A percentile compares a stretch with the other conserved stretches of the same genome.
phyloP scores from a whole-genome alignment of 345 rosid species.

The Gossypium thurberi region DNA sequence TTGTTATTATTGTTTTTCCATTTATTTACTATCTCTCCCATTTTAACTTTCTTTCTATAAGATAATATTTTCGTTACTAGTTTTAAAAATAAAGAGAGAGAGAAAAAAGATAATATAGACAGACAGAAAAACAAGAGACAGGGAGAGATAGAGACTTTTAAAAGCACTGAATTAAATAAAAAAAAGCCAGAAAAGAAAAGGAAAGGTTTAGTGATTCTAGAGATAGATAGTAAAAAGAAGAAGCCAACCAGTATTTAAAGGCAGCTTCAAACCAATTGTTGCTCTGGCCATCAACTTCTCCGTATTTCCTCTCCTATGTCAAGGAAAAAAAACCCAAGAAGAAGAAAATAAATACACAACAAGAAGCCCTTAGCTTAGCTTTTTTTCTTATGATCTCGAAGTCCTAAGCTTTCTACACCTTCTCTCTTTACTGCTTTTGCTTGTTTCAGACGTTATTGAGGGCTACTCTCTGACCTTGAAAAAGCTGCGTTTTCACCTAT shows the following conservation, averaged over 20 bases:
- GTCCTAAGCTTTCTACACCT: not conserved
- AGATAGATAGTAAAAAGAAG: slow-evolving; percentile 1
- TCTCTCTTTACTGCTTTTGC: slow-evolving; percentile 9
- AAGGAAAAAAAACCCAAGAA: not conserved
- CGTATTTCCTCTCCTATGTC: not conserved
- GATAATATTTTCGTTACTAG: slow-evolving; percentile 3
- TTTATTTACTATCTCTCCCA: not conserved
- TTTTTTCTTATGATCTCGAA: slow-evolving; percentile 5
- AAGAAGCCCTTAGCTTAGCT: not conserved
- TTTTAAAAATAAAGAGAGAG: not conserved
- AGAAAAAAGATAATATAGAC: not conserved
- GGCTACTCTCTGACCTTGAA: slow-evolving; percentile 11
- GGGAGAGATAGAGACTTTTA: slow-evolving; percentile 17
- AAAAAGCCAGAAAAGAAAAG: not conserved
- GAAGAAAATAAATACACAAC: not conserved
- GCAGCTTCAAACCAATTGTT: slow-evolving; percentile 10
- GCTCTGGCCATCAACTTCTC: slow-evolving; percentile 21
- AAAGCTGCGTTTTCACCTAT: slow-evolving; percentile 20
- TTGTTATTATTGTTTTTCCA: not conserved
- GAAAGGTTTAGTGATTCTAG: slow-evolving; percentile 19
- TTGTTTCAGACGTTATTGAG: slow-evolving; percentile 21
- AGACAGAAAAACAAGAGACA: slow-evolving; percentile 8
- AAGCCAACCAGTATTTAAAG: slow-evolving; percentile 25
- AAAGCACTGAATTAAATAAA: slow-evolving; percentile 20
- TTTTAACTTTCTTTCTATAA: not conserved